Evolutionary conservation across 805 yeast species (phyloP), one percentile per base, ranked within the genome.

Genomic region (Candida koratica): DNA sequence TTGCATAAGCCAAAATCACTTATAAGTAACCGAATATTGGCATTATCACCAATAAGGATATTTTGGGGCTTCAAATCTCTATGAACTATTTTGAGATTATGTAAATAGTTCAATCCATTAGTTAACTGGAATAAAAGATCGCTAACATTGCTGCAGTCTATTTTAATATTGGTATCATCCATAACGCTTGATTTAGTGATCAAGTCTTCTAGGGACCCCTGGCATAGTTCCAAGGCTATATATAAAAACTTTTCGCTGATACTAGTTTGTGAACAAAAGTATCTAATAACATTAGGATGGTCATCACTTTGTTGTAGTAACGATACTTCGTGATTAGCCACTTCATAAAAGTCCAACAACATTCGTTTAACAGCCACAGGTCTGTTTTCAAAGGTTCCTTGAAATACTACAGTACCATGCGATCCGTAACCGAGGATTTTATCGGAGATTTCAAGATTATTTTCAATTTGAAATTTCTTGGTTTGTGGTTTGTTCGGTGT

Each of bases 1-100:
- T 90, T 89, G 56, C 98, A 93, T 6, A 93, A 71, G 0, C 99
- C 99, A 64, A 93, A 93, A 59, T 93, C 99, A 1, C 97, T 88
- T 17, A 93, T 89, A 32, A 93, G 61, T 42, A 89, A 70, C 34
- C 97, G 63, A 6, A 80, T 15, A 10, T 47, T 40, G 6, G 35
- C 27, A 13, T 60, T 53, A 14, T 81, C 79, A 0, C 93, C 87
- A 28, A 89, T 89, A 37, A 89, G 65, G 14, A 89, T 89, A 57
- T 89, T 89, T 52, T 90, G 97, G 0, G 97, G 97, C 56, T 89
- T 90, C 46, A 90, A 72, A 55, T 90, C 98, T 42, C 98, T 71
- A 58, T 90, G 98, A 20, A 93, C 96, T 48, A 90, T 88, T 49
- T 90, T 88, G 44, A 93, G 61, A 2, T 88, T 79, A 53, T 90